Evolutionary conservation across 2,329 filamentous ascomycete genomes (phyloP).

Genomic region (Fusarium sp.): DNA sequence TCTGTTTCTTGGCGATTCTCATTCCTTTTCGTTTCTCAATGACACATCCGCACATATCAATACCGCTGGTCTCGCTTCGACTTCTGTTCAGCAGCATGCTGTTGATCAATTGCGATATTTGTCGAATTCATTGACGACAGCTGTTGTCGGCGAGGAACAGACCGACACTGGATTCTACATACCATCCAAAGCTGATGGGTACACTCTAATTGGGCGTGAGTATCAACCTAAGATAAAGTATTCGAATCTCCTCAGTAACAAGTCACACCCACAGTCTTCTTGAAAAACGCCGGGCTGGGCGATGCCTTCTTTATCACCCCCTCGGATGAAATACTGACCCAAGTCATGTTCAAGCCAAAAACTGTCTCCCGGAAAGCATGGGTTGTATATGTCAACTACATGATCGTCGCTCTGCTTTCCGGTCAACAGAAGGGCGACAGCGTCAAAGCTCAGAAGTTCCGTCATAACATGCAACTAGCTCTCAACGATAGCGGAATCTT

Average conservation of each 20-base stretch:
- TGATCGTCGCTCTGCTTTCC: conserved; percentile 4
- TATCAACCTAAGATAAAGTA: neutral
- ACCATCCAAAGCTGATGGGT: neutral
- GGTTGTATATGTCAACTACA: conserved; percentile 22
- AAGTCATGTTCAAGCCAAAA: neutral
- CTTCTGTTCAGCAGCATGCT: conserved; percentile 2
- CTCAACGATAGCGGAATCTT: conserved; percentile 28
- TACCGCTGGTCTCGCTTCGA: neutral
- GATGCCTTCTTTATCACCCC: conserved; percentile 8
- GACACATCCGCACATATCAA: neutral
- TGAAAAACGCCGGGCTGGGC: neutral
- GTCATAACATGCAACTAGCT: conserved; percentile 11
- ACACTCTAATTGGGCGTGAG: conserved; percentile 16
- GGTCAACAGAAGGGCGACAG: neutral
- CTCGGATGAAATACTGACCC: neutral
- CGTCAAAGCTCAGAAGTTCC: neutral
- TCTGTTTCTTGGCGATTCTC: neutral
- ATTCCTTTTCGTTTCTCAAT: neutral
- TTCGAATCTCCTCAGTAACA: neutral
- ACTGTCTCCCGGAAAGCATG: conserved; percentile 1
- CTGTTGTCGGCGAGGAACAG: neutral
- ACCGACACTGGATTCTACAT: neutral
- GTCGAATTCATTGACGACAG: neutral
- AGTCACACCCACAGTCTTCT: neutral
- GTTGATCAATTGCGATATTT: conserved; percentile 1